Evolutionary conservation across 1,139 yeast genomes (phyloP).

Genomic region (Yamadazyma triangularis): DNA sequence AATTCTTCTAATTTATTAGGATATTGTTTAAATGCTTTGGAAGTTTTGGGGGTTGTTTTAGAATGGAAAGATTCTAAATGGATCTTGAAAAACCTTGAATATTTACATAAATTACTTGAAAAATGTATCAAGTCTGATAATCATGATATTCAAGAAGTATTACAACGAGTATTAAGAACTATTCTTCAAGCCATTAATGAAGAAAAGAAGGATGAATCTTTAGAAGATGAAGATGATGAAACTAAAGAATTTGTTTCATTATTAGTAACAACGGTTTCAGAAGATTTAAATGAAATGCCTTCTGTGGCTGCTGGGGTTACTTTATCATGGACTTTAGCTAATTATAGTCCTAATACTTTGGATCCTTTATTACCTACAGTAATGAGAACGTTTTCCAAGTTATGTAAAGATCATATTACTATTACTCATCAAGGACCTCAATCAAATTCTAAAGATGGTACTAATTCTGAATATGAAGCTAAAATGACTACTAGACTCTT

Average conservation of each 20-base stretch:
- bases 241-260: constrained; percentile 58
- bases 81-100: constrained; percentile 67
- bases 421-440: constrained; percentile 53
- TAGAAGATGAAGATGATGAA: constrained; percentile 54
- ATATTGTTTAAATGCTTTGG: constrained; percentile 84
- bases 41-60: constrained; percentile 81
- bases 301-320: constrained; percentile 90
- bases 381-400: constrained; percentile 82
- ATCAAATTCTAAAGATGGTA: constrained; percentile 26
- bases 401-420: constrained; percentile 84
- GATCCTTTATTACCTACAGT: constrained; percentile 72
- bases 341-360: constrained; percentile 65
- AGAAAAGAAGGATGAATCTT: constrained; percentile 36
- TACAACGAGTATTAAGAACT: constrained; percentile 68
- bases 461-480: constrained; percentile 59
- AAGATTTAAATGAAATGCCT: constrained; percentile 77
- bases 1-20: constrained; percentile 59
- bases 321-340: constrained; percentile 77
- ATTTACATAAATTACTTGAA: constrained; percentile 70
- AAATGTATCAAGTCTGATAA: constrained; percentile 81
- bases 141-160: constrained; percentile 76
- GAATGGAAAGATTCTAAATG: constrained; percentile 73
- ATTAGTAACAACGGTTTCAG: constrained; percentile 67
- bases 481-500: constrained; percentile 72
- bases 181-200: constrained; percentile 60